Conservation (phyloP, 768 basidiomycete genomes). For the Lactarius quietus region DNA sequence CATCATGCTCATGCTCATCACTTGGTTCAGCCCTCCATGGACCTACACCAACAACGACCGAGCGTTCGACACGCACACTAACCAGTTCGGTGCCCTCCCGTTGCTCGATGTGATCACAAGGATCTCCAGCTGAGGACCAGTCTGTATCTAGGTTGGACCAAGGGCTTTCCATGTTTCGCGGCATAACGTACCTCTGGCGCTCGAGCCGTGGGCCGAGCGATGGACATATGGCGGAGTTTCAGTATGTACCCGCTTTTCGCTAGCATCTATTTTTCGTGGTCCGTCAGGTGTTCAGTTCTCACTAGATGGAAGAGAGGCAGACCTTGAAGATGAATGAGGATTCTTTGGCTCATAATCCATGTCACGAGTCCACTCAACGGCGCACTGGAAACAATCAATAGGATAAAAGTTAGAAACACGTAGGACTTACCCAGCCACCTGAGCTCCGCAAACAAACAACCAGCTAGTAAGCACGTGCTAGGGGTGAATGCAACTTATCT, state of each 20-base stretch:
- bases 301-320: slow-evolving; percentile 6
- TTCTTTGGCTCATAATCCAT: slow-evolving; percentile 36
- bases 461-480: background rate
- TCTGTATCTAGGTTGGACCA: background rate
- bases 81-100: slow-evolving; percentile 21
- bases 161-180: background rate
- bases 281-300: background rate
- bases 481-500: background rate
- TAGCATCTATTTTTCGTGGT: background rate
- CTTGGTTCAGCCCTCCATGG: background rate
- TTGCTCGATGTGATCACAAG: background rate
- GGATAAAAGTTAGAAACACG: background rate
- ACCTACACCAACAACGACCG: slow-evolving; percentile 1
- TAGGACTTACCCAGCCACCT: slow-evolving; percentile 16
- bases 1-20: background rate
- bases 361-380: slow-evolving; percentile 32
- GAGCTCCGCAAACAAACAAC: background rate
- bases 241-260: background rate
- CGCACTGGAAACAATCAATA: background rate
- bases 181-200: background rate
- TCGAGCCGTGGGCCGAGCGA: background rate
- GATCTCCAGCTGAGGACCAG: background rate
- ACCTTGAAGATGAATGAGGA: slow-evolving; percentile 36
- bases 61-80: slow-evolving; percentile 17
- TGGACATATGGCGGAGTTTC: background rate